phyloP scores from a whole-genome alignment of 164 flowering plant genomes.

The Sedum album region DNA sequence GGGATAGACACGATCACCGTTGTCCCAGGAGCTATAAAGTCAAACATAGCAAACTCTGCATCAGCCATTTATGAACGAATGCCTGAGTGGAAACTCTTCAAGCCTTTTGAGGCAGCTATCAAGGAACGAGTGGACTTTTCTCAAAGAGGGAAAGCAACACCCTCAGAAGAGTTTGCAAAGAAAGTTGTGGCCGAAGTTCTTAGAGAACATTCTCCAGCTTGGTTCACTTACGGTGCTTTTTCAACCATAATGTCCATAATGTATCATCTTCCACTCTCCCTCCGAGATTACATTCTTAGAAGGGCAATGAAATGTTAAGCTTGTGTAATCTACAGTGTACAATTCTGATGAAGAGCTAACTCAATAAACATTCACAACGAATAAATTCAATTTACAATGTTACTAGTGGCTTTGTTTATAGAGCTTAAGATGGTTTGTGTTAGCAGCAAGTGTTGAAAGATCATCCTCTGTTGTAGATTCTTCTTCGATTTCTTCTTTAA shows the following conservation, averaged over 20 bases:
- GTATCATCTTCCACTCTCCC: conserved; percentile 56
- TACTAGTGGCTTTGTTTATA: not conserved
- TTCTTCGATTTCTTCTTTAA: conserved; percentile 6
- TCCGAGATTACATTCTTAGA: conserved; percentile 47
- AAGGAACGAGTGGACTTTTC: conserved; percentile 45
- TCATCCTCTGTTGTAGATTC: conserved; percentile 7
- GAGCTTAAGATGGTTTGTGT: not conserved
- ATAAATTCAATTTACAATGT: not conserved
- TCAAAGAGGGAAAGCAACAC: conserved; percentile 49
- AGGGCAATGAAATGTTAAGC: conserved; percentile 30
- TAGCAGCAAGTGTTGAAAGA: conserved; percentile 2
- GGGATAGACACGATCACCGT: conserved; percentile 71
- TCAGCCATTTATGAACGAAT: conserved; percentile 35
- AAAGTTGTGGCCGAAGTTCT: conserved; percentile 52
- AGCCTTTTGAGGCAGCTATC: conserved; percentile 51
- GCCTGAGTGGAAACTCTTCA: conserved; percentile 85
- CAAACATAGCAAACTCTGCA: conserved; percentile 60
- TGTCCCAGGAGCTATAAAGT: conserved; percentile 74
- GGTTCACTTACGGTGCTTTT: conserved; percentile 61
- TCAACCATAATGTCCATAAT: conserved; percentile 42
- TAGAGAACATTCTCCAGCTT: conserved; percentile 65
- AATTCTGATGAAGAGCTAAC: no score
- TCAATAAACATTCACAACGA: not conserved
- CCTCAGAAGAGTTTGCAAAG: conserved; percentile 73
- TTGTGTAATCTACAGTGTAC: not conserved